phyloP scores from a whole-genome alignment of 164 flowering plant genomes.

The Taxillus chinensis region DNA sequence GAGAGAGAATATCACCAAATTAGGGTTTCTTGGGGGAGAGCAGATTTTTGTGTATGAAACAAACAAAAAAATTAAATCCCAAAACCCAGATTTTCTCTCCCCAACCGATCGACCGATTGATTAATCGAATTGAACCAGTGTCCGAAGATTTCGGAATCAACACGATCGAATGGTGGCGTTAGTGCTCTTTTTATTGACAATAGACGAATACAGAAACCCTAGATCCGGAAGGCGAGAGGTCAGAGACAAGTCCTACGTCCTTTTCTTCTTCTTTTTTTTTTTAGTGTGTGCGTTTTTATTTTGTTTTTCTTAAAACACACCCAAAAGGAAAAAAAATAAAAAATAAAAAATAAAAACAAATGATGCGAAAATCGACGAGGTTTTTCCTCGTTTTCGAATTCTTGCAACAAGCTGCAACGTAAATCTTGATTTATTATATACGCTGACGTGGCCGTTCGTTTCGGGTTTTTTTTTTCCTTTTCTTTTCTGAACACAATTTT shows the following conservation, averaged over 20 bases:
- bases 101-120: not conserved
- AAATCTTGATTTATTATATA: no score
- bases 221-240: slow-evolving; percentile 26
- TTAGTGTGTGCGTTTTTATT: not conserved
- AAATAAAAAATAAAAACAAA: no score
- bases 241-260: slow-evolving; percentile 10
- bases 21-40: not conserved
- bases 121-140: slow-evolving; percentile 5
- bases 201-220: slow-evolving; percentile 21
- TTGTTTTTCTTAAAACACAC: no score
- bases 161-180: slow-evolving; percentile 4
- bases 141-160: not conserved
- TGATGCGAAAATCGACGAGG: no score
- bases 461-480: no score
- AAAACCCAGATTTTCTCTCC: not conserved
- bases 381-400: no score
- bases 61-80: not conserved
- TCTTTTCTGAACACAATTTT: no score
- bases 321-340: no score
- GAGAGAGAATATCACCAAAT: not conserved
- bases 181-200: not conserved
- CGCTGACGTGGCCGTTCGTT: no score
- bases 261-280: not conserved
- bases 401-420: no score
- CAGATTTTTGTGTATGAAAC: not conserved